Percentiles rank a stretch among this genome's conserved stretches.
These are phyloP conservation scores for Venturia asperata DNA, from an alignment of 2,329 filamentous ascomycete species.

Conservation along the genomic window DNA sequence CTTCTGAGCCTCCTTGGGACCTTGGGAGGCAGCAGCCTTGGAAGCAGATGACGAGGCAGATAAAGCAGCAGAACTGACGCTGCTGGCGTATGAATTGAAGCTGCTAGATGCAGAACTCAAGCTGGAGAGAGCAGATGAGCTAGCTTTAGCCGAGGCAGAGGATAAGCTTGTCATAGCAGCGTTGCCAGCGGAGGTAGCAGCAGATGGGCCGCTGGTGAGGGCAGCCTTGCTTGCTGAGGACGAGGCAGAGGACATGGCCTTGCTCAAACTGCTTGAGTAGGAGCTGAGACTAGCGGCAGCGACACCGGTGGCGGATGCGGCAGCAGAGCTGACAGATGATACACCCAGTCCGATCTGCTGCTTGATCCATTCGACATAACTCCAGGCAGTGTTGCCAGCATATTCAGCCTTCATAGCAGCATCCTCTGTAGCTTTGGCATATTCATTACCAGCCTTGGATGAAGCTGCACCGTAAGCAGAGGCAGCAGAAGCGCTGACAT, in stretches of 20 bases:
- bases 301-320: slow-evolving; percentile 24
- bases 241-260: slow-evolving; percentile 29
- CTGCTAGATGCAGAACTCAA: slow-evolving; percentile 27
- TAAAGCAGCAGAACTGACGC: slow-evolving; percentile 28
- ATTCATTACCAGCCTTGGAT: slow-evolving; percentile 62
- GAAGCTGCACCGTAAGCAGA: slow-evolving; percentile 41
- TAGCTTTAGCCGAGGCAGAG: slow-evolving; percentile 25
- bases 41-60: slow-evolving; percentile 27
- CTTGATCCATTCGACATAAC: slow-evolving; percentile 17
- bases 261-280: slow-evolving; percentile 28
- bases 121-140: slow-evolving; percentile 22
- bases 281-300: slow-evolving; percentile 23
- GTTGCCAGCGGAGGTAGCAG: slow-evolving; percentile 29
- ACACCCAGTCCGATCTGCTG: slow-evolving; percentile 39
- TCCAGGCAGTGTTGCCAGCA: not conserved
- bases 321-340: slow-evolving; percentile 27
- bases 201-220: slow-evolving; percentile 13
- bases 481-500: slow-evolving; percentile 36
- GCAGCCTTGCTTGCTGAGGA: slow-evolving; percentile 29
- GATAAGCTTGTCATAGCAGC: slow-evolving; percentile 23
- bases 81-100: slow-evolving; percentile 30
- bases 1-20: slow-evolving; percentile 23
- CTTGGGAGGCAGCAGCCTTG: slow-evolving; percentile 23
- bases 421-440: slow-evolving; percentile 66
- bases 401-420: slow-evolving; percentile 29